Evolutionary conservation across 331 rosid genomes (phyloP), one percentile per base, ranked within the genome.

Genomic region (Stylosanthes scabra): DNA sequence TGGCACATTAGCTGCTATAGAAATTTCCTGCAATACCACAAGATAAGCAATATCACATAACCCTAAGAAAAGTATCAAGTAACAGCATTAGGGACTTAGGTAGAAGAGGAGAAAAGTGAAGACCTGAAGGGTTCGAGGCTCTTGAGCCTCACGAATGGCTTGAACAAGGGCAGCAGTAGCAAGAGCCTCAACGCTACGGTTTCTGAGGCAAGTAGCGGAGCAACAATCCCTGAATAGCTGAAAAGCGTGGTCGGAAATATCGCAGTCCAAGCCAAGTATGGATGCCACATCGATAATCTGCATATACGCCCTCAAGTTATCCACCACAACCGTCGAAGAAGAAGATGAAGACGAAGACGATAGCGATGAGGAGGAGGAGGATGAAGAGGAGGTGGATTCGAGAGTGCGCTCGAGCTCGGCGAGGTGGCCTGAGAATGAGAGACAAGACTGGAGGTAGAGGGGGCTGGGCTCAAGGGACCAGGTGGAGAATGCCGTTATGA

Each of bases 161-260:
- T 91, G 97, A 72, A 94, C 99, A 45, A 94, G 90, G 57, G 99
- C 99, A 42, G 96, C 97, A 75, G 96, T 94, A 12, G 99, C 99
- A 54, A 94, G 97, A 13, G 97, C 96, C 81, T 94, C 97, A n/a
- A 94, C 93, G 65, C 99, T 94, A 31, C 97, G 93, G 66, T 94
- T 94, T 75, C 99, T 86, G 88, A 94, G 82, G 57, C 97, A 94
- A 63, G 97, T 94, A 6, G 99, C 96, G 27, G 96, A 94, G 78
- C 97, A 91, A 73, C 99, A 94, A 75, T 94, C 99, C 90, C 97
- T 88, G 60, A 94, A 94, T 28, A 94, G 74, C 78, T 94, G 91
- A 87, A 91, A 89, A 57, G 97, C 96, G 47, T 94, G 97, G 73
- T 94, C 97, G 2, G 96, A 91, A 57, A 94, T 90, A 40, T 91